Evolutionary conservation across 192 early-diverging fungal species (phyloP).

Genomic region (Oehlia diaphana): DNA sequence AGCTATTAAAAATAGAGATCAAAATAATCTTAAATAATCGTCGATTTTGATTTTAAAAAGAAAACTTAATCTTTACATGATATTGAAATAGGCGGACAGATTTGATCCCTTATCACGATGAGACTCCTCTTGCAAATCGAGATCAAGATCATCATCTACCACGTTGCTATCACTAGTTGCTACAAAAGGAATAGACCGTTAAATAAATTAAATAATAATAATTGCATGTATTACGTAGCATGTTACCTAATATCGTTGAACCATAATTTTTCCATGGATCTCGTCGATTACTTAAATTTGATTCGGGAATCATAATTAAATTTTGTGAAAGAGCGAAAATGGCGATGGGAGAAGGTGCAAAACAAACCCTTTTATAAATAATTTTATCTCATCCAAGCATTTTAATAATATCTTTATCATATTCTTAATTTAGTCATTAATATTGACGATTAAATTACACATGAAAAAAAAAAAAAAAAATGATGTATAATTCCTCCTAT

Average conservation of each 20-base stretch:
- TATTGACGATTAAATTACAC: too few species aligned
- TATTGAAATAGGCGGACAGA: constrained; percentile 19
- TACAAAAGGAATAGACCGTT: background rate
- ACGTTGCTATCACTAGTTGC: background rate
- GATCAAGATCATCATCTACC: background rate
- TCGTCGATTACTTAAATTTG: background rate
- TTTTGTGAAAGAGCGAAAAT: background rate
- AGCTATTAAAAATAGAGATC: constrained; percentile 26
- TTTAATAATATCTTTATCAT: too few species aligned
- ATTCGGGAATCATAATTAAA: background rate
- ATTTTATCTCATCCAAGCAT: too few species aligned
- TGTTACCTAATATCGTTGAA: background rate
- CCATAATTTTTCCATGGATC: background rate
- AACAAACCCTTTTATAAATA: too few species aligned
- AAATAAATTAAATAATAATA: too few species aligned
- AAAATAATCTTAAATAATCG: background rate
- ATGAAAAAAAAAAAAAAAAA: too few species aligned
- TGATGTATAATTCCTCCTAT: too few species aligned
- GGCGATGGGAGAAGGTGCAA: too few species aligned
- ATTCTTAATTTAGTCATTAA: too few species aligned
- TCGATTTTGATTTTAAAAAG: too few species aligned
- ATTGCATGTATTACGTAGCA: too few species aligned
- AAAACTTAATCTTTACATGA: constrained; percentile 9
- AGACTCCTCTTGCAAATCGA: background rate
- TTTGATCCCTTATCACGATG: constrained; percentile 21